Conservation (phyloP, 163 green algal genomes). For the Chlorella variabilis region DNA sequence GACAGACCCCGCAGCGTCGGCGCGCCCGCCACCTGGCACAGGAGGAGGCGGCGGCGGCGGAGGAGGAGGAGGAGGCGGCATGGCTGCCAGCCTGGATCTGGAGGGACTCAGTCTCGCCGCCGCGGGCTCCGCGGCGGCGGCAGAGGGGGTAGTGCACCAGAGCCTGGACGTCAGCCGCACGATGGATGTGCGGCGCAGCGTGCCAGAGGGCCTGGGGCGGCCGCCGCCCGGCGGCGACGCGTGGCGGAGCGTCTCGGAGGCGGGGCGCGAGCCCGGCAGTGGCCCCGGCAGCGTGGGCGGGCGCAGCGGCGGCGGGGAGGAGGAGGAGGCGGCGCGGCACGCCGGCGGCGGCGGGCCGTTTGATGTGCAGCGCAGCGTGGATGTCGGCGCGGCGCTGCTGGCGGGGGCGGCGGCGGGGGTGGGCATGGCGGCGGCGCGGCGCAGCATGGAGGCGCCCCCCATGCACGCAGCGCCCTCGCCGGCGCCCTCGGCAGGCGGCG, state of each 20-base stretch:
- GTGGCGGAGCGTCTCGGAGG: neutral
- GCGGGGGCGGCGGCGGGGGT: neutral
- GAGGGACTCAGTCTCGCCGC: neutral
- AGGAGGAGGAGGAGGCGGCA: too few species aligned
- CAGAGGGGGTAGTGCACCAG: neutral
- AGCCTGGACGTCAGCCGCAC: slow-evolving; percentile 15
- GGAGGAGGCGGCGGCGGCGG: neutral
- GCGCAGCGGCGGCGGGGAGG: neutral
- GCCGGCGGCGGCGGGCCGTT: neutral
- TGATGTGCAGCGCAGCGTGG: neutral
- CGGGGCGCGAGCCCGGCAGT: neutral
- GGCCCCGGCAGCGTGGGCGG: neutral
- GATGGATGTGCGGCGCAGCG: slow-evolving; percentile 1
- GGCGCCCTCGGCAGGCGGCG: neutral
- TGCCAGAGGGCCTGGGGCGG: neutral
- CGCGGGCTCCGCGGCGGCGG: neutral
- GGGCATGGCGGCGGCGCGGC: neutral
- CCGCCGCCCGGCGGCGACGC: neutral
- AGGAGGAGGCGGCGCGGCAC: too few species aligned
- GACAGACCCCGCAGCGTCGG: neutral
- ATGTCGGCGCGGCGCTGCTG: neutral
- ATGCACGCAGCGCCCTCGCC: neutral
- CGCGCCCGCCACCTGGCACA: neutral
- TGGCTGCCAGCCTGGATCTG: neutral
- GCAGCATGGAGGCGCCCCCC: neutral